Base-by-base conservation (phyloP, 164 flowering plant genomes). In the Vitis vinifera region DNA sequence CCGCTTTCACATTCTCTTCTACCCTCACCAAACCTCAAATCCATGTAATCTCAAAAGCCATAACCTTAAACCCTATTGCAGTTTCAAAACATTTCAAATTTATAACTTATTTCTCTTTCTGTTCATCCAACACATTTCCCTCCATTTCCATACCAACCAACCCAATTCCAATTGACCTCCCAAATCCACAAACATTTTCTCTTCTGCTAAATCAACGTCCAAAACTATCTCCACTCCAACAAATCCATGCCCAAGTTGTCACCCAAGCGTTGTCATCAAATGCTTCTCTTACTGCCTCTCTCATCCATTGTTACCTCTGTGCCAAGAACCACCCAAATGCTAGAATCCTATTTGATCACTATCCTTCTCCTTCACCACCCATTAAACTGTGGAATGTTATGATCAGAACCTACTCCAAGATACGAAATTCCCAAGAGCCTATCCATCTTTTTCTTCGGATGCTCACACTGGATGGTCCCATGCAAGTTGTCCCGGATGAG, bases 201-300 rank as follows among this genome's bases (percentile, higher is more conserved):
- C 73, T 75, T 15, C 68, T 85, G 9, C 76, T 87, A 61, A 73
- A 77, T 23, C 75, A 73, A 19, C 71, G 74, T 72, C 79, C 71
- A 51, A 59, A 65, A 9, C 62, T 76, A 53, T 61, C 74, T 51
- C 81, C 73, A 4, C 67, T 88, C 68, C 72, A 78, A 23, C 82
- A 81, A 77, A 83, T 88, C 30, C 88, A 85, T 66, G 83, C 91
- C 56, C 85, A 71, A 65, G 68, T 82, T 50, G 72, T 84, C 69
- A 70, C 76, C n/a, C 77, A 67, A 5, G 58, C 71, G 37, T 51
- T 73, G 10, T 71, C 77, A 29, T 44, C 70, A 10, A 5, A 64
- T 17, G 2, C 73, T 15, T 61, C 71, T 4, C 67, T 87, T 11
- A 62, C 68, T 5, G n/a, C 73, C 49, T 71, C 84, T 50, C 82